A percentile compares a stretch with the other conserved stretches of the same genome.
Evolutionary conservation across 1,284 basidiomycete species (phyloP).

Genomic region (Puccinia polysora): DNA sequence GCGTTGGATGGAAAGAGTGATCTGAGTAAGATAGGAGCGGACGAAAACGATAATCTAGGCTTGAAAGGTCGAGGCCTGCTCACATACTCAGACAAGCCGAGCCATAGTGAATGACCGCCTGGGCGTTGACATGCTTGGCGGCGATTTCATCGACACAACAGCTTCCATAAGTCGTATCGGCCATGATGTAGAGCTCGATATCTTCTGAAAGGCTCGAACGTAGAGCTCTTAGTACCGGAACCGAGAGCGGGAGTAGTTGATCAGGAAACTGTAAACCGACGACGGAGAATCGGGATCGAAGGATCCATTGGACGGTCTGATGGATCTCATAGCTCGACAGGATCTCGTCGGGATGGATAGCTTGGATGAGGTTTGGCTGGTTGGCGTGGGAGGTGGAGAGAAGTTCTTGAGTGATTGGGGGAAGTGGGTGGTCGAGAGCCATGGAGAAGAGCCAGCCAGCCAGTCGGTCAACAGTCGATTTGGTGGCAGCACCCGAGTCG

Average conservation of each 20-base stretch:
- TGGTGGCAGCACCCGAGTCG: too few species aligned
- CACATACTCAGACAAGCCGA: slow-evolving; percentile 90
- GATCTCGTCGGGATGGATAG: too few species aligned
- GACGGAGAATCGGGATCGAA: slow-evolving; percentile 60
- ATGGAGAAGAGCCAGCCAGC: too few species aligned
- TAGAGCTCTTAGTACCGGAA: slow-evolving; percentile 69
- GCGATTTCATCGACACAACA: slow-evolving; percentile 97
- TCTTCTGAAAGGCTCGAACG: slow-evolving; percentile 52
- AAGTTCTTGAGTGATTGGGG: too few species aligned
- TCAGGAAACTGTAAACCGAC: slow-evolving; percentile 93
- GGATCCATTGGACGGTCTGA: slow-evolving; percentile 92
- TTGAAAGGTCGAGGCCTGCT: slow-evolving; percentile 50
- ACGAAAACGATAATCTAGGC: not conserved
- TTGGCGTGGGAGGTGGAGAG: too few species aligned
- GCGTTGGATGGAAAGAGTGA: slow-evolving; percentile 4
- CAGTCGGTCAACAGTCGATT: too few species aligned
- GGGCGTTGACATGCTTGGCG: slow-evolving; percentile 87
- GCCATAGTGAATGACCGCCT: slow-evolving; percentile 89
- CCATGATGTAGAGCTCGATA: slow-evolving; percentile 74
- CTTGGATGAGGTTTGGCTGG: too few species aligned
- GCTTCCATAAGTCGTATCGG: slow-evolving; percentile 95
- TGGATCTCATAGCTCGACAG: slow-evolving; percentile 58
- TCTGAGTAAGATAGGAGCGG: not conserved
- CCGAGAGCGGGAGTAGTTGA: slow-evolving; percentile 79
- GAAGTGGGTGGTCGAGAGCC: too few species aligned